Evolutionary conservation across 306 rosid genomes (phyloP).

Genomic region (Trifolium pratense): DNA sequence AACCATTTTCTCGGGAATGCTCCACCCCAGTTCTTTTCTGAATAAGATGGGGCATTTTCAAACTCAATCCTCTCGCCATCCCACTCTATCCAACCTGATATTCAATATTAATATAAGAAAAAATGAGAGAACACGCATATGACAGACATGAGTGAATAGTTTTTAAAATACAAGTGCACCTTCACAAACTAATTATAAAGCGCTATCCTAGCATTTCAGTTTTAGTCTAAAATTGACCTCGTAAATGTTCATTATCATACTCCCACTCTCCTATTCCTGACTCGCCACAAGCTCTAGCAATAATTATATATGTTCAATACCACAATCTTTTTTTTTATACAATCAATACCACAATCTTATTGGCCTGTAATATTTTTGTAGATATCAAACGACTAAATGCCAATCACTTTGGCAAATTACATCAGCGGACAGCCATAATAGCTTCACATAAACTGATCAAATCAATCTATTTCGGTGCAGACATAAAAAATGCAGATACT

Average conservation of each 20-base stretch:
- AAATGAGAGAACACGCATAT: slow-evolving; percentile 32
- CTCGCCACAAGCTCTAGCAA: slow-evolving; percentile 23
- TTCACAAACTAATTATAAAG: slow-evolving; percentile 18
- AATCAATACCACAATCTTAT: slow-evolving; percentile 1
- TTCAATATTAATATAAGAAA: slow-evolving; percentile 52
- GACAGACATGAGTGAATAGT: slow-evolving; percentile 16
- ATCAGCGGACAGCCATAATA: slow-evolving; percentile 6
- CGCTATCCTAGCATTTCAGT: slow-evolving; percentile 11
- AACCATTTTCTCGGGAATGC: slow-evolving; percentile 98
- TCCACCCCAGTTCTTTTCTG: slow-evolving; percentile 99
- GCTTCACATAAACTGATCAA: slow-evolving; percentile 35
- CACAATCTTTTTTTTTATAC: too few relatives aligned
- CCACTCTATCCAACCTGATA: slow-evolving; percentile 99
- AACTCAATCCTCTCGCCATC: slow-evolving; percentile 90
- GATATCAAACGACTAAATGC: neutral
- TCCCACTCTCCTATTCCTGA: neutral
- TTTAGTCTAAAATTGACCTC: slow-evolving; percentile 13
- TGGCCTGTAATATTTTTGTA: slow-evolving; percentile 16
- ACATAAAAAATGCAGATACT: slow-evolving; percentile 26
- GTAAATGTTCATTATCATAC: slow-evolving; percentile 17
- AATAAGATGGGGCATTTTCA: slow-evolving; percentile 88
- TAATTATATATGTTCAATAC: slow-evolving; percentile 29
- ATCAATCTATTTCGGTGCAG: slow-evolving; percentile 22
- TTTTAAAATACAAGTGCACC: slow-evolving; percentile 11
- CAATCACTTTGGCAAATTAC: slow-evolving; percentile 24